phyloP scores from a whole-genome alignment of 805 yeast species.

The Candida sithepensis region DNA sequence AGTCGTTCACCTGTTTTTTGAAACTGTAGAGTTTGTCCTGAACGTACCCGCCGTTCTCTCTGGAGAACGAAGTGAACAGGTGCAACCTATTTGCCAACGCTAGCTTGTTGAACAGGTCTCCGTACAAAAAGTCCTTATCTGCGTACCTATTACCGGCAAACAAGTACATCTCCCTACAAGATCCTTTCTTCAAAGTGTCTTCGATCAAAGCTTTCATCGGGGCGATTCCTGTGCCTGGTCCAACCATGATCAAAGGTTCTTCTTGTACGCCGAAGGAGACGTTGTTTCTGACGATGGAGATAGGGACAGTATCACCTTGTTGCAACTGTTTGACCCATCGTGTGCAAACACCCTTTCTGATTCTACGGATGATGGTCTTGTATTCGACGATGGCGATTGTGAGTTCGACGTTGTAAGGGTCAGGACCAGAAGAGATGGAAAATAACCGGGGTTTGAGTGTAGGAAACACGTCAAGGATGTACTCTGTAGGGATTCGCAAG shows the following conservation, averaged over 20 bases:
- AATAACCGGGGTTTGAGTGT: slow-evolving; percentile 74
- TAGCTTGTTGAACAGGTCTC: slow-evolving; percentile 46
- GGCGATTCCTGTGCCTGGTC: slow-evolving; percentile 97
- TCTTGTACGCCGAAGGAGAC: slow-evolving; percentile 29
- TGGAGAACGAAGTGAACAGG: slow-evolving; percentile 45
- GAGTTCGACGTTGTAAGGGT: slow-evolving; percentile 47
- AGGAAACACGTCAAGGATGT: slow-evolving; percentile 76
- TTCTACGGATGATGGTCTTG: slow-evolving; percentile 70
- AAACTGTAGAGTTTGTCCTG: slow-evolving; percentile 66
- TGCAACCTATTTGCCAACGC: slow-evolving; percentile 33
- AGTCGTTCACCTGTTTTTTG: slow-evolving; percentile 44
- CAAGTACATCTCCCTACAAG: slow-evolving; percentile 40
- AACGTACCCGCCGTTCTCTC: slow-evolving; percentile 62
- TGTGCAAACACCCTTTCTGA: slow-evolving; percentile 81
- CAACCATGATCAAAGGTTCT: slow-evolving; percentile 63
- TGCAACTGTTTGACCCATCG: slow-evolving; percentile 58
- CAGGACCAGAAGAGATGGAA: slow-evolving; percentile 71
- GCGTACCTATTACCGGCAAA: slow-evolving; percentile 74
- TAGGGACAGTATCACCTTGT: slow-evolving; percentile 47
- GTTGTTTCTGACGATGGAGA: slow-evolving; percentile 46
- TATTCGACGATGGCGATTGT: slow-evolving; percentile 86
- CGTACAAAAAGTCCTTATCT: slow-evolving; percentile 66
- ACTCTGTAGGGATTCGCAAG: slow-evolving; percentile 69
- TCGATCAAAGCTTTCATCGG: slow-evolving; percentile 78
- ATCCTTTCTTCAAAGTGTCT: slow-evolving; percentile 19